Evolutionary conservation across 805 yeast species (phyloP).

Genomic region (Aciculoconidium aculeatum): DNA sequence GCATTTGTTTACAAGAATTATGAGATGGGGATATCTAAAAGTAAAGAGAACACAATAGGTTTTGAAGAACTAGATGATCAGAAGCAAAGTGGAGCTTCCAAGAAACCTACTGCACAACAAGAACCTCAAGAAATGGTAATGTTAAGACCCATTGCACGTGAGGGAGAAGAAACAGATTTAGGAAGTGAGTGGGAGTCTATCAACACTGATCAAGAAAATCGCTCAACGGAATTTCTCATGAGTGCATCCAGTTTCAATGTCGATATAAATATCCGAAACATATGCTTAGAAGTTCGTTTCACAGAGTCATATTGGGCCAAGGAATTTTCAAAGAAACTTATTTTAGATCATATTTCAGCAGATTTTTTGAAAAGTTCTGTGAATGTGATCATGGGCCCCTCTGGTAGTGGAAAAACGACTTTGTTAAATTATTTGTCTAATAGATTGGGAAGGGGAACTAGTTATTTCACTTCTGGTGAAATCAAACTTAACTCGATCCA

Average conservation of each 20-base stretch:
- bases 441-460: slow-evolving; percentile 31
- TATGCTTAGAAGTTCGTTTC: slow-evolving; percentile 6
- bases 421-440: slow-evolving; percentile 59
- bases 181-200: not conserved
- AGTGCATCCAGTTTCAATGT: slow-evolving; percentile 4
- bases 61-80: slow-evolving; percentile 9
- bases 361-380: slow-evolving; percentile 48
- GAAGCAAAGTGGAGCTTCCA: too few species aligned
- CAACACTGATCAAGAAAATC: too few species aligned
- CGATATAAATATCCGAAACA: slow-evolving; percentile 5
- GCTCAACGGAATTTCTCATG: too few species aligned
- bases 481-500: slow-evolving; percentile 24
- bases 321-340: slow-evolving; percentile 6
- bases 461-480: slow-evolving; percentile 19
- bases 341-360: slow-evolving; percentile 43
- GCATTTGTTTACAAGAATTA: slow-evolving; percentile 14
- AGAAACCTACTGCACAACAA: too few species aligned
- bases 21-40: slow-evolving; percentile 18
- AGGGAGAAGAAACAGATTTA: slow-evolving; percentile 9
- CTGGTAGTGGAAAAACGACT: slow-evolving; percentile 75
- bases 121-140: too few species aligned
- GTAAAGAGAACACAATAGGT: slow-evolving; percentile 18
- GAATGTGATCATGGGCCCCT: slow-evolving; percentile 76
- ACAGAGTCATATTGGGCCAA: not conserved
- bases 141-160: too few species aligned